These are phyloP conservation scores for Populus alba DNA, from an alignment of 345 rosid species.

Conservation along the genomic window DNA sequence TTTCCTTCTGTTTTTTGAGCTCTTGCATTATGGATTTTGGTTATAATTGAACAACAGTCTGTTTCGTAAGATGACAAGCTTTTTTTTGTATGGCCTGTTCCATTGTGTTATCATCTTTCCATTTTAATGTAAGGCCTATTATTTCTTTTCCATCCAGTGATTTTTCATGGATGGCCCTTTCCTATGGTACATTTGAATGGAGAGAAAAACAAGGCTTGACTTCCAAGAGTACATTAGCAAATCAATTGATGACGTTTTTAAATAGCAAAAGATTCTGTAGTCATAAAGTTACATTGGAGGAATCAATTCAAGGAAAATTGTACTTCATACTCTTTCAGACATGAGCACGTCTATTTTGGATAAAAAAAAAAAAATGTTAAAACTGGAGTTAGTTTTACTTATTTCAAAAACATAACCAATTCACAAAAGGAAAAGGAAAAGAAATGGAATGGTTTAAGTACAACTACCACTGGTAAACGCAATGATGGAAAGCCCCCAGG, in stretches of 20 bases:
- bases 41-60: background rate
- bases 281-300: background rate
- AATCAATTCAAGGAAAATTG: background rate
- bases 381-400: background rate
- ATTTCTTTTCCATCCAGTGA: background rate
- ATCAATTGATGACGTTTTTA: background rate
- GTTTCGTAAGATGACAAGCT: background rate
- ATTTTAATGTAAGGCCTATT: background rate
- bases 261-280: background rate
- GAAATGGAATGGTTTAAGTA: constrained; percentile 17
- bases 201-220: background rate
- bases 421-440: background rate
- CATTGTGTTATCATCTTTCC: background rate
- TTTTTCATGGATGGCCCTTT: background rate
- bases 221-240: background rate
- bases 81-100: background rate
- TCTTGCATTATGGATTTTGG: background rate
- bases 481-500: constrained; percentile 75
- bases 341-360: background rate
- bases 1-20: background rate
- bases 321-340: background rate
- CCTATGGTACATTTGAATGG: background rate
- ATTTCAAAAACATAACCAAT: background rate
- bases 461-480: constrained; percentile 87
- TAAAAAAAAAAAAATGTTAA: background rate